These are phyloP conservation scores for Brassica nigra DNA, from an alignment of 345 rosid species.

Conservation along the genomic window DNA sequence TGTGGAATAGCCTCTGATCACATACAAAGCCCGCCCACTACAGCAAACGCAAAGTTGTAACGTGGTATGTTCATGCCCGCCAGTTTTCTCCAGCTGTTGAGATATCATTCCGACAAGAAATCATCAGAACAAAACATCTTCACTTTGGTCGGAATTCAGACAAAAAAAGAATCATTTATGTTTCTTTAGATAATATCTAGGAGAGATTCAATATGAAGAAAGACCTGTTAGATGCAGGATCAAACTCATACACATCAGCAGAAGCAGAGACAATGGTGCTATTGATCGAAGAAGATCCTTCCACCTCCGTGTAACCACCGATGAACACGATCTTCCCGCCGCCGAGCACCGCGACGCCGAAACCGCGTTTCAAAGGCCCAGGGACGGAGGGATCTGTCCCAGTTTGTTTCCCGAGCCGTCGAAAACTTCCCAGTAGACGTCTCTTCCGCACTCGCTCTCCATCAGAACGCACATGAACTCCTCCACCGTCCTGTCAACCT, in stretches of 20 bases:
- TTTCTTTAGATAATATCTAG: neutral
- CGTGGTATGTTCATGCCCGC: slow-evolving; percentile 74
- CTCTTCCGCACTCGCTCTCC: slow-evolving; percentile 65
- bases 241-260: slow-evolving; percentile 70
- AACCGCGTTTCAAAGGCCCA: slow-evolving; percentile 63
- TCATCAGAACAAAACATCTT: neutral
- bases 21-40: slow-evolving; percentile 75
- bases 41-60: slow-evolving; percentile 80
- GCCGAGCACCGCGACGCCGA: slow-evolving; percentile 61
- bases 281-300: slow-evolving; percentile 44
- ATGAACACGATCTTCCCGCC: slow-evolving; percentile 74
- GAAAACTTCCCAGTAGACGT: slow-evolving; percentile 82
- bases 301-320: slow-evolving; percentile 64
- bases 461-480: slow-evolving; percentile 74
- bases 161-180: neutral
- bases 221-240: slow-evolving; percentile 80
- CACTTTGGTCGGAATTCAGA: neutral
- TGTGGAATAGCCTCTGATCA: slow-evolving; percentile 66
- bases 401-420: slow-evolving; percentile 59
- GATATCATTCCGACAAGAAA: slow-evolving; percentile 1
- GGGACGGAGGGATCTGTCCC: slow-evolving; percentile 72
- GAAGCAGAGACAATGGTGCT: slow-evolving; percentile 51
- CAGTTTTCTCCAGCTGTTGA: slow-evolving; percentile 71
- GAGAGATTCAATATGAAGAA: slow-evolving; percentile 21
- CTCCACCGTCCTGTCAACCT: slow-evolving; percentile 64